Evolutionary conservation across 2,329 filamentous ascomycete species (phyloP).

Genomic region (Colletotrichum euphorbiae): DNA sequence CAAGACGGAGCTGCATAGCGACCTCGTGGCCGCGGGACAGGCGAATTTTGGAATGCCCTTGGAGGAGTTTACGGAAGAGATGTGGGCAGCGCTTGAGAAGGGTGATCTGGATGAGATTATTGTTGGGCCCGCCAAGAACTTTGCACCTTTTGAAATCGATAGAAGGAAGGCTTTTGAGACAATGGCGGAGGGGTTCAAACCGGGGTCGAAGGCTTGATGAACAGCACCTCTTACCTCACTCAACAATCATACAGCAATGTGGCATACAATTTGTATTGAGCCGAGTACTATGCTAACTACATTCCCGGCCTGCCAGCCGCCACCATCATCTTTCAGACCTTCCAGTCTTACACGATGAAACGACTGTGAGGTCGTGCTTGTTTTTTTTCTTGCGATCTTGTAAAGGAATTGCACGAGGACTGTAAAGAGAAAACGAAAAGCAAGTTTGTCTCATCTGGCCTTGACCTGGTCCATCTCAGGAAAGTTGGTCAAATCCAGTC

Average conservation of each 20-base stretch:
- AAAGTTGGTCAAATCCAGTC: constrained; percentile 18
- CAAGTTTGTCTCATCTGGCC: constrained; percentile 23
- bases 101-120: constrained; percentile 53
- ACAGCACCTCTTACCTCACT: neutral
- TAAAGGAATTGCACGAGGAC: constrained; percentile 29
- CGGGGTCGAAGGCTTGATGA: constrained; percentile 1
- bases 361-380: constrained; percentile 11
- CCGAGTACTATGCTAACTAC: constrained; percentile 37
- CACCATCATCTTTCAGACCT: constrained; percentile 26
- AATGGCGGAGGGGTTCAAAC: constrained; percentile 20
- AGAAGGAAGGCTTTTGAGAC: constrained; percentile 21
- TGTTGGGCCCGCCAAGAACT: constrained; percentile 35
- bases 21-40: constrained; percentile 49
- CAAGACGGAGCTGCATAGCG: constrained; percentile 62
- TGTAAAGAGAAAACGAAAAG: constrained; percentile 34
- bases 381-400: constrained; percentile 22
- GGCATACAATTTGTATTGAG: constrained; percentile 38
- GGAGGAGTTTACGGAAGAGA: constrained; percentile 56
- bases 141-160: constrained; percentile 31
- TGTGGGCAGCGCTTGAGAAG: constrained; percentile 55
- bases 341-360: constrained; percentile 30
- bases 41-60: constrained; percentile 52
- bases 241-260: neutral
- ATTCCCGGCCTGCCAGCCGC: constrained; percentile 30
- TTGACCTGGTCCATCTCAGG: constrained; percentile 33